A percentile compares a stretch with the other conserved stretches of the same genome.
Conservation (phyloP, 2,329 filamentous ascomycete genomes). For the Samsoniella hepiali region DNA sequence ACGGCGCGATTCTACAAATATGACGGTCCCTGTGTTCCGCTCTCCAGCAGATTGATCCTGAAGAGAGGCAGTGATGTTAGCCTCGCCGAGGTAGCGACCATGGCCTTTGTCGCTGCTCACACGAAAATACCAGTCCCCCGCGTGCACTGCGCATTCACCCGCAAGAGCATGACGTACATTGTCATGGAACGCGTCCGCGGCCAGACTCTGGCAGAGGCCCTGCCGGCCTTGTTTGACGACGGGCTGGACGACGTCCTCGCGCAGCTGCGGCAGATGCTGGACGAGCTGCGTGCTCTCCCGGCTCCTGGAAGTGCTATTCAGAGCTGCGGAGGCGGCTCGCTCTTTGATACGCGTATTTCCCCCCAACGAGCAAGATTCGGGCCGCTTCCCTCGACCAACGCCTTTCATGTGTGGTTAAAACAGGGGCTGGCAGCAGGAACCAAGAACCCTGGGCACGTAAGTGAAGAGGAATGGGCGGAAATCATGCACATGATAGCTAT, state of each 20-base stretch:
- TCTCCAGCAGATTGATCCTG: no score
- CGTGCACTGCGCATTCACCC: constrained; percentile 26
- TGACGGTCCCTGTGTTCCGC: no score
- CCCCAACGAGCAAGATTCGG: constrained; percentile 27
- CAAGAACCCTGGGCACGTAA: constrained; percentile 23
- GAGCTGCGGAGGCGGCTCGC: constrained; percentile 28
- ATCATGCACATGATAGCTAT: constrained; percentile 26
- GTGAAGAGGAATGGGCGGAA: constrained; percentile 26
- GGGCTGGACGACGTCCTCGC: constrained; percentile 27
- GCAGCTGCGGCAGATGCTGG: constrained; percentile 27
- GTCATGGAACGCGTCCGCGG: constrained; percentile 29
- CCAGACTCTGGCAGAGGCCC: constrained; percentile 22
- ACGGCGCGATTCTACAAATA: no score
- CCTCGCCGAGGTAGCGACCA: constrained; percentile 26
- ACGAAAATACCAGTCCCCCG: constrained; percentile 30
- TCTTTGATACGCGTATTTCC: constrained; percentile 28
- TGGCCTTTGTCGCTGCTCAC: constrained; percentile 29
- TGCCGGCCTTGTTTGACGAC: constrained; percentile 24
- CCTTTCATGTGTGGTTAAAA: constrained; percentile 23
- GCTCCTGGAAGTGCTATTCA: constrained; percentile 23
- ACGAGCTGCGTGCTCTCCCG: constrained; percentile 25
- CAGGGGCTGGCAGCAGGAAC: constrained; percentile 25
- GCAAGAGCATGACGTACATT: constrained; percentile 24
- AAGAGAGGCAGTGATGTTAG: no score
- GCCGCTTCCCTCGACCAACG: constrained; percentile 28